Percentiles rank a stretch among this genome's conserved stretches.
phyloP scores from a whole-genome alignment of 2,329 filamentous ascomycete species.

The Talaromyces sp. region DNA sequence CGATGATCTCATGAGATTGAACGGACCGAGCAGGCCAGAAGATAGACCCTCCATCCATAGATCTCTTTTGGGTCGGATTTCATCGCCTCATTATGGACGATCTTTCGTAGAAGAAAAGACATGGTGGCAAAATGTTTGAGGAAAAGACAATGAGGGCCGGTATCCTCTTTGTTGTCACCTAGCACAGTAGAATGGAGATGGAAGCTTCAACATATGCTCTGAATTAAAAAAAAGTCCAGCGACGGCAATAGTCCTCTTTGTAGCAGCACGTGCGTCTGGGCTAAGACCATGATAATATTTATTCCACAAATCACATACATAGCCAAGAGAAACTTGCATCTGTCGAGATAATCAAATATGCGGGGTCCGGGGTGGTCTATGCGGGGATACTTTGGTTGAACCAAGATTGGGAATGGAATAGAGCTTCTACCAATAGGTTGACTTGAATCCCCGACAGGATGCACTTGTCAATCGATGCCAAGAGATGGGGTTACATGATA shows the following conservation, averaged over 20 bases:
- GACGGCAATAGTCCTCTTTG: not conserved
- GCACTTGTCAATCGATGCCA: not conserved
- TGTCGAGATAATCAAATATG: not conserved
- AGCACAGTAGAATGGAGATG: not conserved
- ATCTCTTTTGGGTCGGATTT: slow-evolving; percentile 61
- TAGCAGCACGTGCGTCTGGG: not conserved
- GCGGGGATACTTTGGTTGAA: not conserved
- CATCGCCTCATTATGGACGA: slow-evolving; percentile 68
- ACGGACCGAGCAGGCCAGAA: slow-evolving; percentile 54
- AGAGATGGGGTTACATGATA: not conserved
- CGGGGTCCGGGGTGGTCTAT: not conserved
- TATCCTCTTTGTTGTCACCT: not conserved
- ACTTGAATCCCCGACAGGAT: not conserved
- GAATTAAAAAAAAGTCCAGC: not conserved
- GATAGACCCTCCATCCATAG: slow-evolving; percentile 65
- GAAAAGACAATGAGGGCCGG: not conserved
- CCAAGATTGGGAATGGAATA: not conserved
- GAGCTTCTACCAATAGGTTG: not conserved
- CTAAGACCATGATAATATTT: not conserved
- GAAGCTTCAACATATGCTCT: not conserved
- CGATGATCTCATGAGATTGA: not conserved
- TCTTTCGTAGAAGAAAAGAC: slow-evolving; percentile 21
- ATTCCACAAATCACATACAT: not conserved
- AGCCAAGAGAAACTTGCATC: not conserved
- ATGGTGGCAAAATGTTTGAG: not conserved